Evolutionary conservation across 2,329 filamentous ascomycete species (phyloP).

Genomic region (Nemania sp.): DNA sequence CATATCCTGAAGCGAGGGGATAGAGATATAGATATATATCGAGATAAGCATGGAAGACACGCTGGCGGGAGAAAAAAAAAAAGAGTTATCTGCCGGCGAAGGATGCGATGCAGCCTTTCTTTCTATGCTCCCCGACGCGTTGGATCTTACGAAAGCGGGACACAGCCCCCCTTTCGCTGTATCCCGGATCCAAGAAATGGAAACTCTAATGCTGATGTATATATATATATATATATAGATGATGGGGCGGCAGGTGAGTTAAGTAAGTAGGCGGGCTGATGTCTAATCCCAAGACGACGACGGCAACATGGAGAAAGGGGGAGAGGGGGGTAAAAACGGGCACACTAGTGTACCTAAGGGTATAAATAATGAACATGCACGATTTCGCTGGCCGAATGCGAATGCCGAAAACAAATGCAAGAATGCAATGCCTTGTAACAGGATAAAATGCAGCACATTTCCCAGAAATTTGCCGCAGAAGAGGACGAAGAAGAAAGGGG

Average conservation of each 20-base stretch:
- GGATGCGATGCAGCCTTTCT: too few relatives aligned
- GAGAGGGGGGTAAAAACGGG: constrained; percentile 3
- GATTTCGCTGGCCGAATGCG: neutral
- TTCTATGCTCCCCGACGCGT: neutral
- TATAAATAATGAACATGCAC: constrained; percentile 12
- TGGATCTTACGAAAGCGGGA: neutral
- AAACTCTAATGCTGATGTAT: constrained; percentile 6
- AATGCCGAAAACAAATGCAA: constrained; percentile 5
- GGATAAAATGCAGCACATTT: too few relatives aligned
- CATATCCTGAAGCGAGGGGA: neutral
- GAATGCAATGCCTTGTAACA: too few relatives aligned
- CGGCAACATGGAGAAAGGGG: neutral
- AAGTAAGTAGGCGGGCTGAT: constrained; percentile 1
- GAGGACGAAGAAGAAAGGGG: neutral
- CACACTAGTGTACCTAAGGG: too few relatives aligned
- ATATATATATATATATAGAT: constrained; percentile 15
- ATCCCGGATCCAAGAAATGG: constrained; percentile 1
- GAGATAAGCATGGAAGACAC: neutral
- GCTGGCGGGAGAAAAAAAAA: neutral
- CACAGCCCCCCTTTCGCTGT: constrained; percentile 1
- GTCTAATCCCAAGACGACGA: constrained; percentile 8
- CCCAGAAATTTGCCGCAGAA: too few relatives aligned
- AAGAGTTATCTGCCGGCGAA: too few relatives aligned
- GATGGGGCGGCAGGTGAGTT: neutral
- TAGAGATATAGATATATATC: neutral